Evolutionary conservation across 331 rosid genomes (phyloP).

Genomic region (Acacia pycnantha): DNA sequence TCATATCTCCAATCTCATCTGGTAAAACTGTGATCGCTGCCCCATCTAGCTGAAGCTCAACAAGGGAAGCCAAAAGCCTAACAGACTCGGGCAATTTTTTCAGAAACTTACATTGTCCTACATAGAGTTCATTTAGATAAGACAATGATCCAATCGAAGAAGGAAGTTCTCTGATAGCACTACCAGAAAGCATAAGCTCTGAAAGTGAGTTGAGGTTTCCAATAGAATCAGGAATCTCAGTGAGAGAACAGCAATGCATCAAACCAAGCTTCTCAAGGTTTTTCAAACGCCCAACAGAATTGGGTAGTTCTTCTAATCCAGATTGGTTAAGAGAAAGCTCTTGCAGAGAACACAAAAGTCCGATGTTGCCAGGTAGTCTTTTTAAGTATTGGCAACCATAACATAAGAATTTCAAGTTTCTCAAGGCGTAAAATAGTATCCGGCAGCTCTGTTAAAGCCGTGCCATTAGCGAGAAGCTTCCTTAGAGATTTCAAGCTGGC

Average conservation of each 20-base stretch:
- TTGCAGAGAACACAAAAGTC: conserved; percentile 43
- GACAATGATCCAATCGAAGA: conserved; percentile 49
- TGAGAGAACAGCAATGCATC: conserved; percentile 46
- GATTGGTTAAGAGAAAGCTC: conserved; percentile 42
- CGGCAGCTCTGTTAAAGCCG: conserved; percentile 47
- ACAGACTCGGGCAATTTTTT: conserved; percentile 46
- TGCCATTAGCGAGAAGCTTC: conserved; percentile 38
- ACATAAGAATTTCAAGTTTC: conserved; percentile 41
- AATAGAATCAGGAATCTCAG: conserved; percentile 47
- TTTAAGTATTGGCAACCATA: conserved; percentile 40
- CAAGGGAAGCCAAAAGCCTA: conserved; percentile 33
- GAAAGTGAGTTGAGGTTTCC: conserved; percentile 39
- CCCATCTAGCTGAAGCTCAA: conserved; percentile 41
- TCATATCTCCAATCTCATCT: conserved; percentile 53
- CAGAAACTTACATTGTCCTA: conserved; percentile 38
- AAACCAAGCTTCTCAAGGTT: conserved; percentile 61
- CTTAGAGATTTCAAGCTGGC: conserved; percentile 48
- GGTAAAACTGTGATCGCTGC: conserved; percentile 50
- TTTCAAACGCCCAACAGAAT: conserved; percentile 44
- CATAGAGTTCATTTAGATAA: conserved; percentile 33
- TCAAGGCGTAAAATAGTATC: conserved; percentile 48
- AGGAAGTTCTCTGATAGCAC: conserved; percentile 51
- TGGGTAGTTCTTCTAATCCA: conserved; percentile 50
- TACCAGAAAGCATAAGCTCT: conserved; percentile 20
- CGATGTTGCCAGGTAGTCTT: conserved; percentile 49